Evolutionary conservation across 116 monocot genomes (phyloP).

Genomic region (Posidonia oceanica): DNA sequence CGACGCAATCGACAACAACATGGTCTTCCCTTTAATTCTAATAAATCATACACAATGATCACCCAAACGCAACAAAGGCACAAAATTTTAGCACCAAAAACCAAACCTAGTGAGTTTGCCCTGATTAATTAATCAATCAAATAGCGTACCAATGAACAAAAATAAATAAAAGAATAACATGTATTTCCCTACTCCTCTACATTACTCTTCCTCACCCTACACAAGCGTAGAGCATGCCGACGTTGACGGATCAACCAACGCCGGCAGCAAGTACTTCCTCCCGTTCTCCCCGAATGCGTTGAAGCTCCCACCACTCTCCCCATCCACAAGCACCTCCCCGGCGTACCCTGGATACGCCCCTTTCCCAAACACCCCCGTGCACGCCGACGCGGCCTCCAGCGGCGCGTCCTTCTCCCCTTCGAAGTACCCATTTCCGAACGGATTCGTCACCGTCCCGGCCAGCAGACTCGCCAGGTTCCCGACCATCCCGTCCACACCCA

Average conservation of each 20-base stretch:
- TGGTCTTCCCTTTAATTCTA: not conserved
- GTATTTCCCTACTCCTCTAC: too few species aligned
- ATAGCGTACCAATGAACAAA: too few species aligned
- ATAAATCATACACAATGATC: not conserved
- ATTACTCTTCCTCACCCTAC: conserved; percentile 2
- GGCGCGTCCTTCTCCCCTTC: conserved; percentile 24
- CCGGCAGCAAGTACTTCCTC: conserved; percentile 54
- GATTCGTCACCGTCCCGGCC: conserved; percentile 9
- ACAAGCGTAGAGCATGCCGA: conserved; percentile 39
- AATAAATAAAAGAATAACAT: too few species aligned
- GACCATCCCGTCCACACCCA: conserved; percentile 25
- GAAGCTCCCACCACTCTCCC: conserved; percentile 8
- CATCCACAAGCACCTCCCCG: conserved; percentile 33
- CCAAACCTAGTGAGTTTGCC: not conserved
- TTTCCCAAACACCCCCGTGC: conserved; percentile 18
- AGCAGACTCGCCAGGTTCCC: conserved; percentile 9
- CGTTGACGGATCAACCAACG: conserved; percentile 41
- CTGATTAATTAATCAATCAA: too few species aligned
- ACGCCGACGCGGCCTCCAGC: conserved; percentile 62
- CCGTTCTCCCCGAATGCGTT: conserved; percentile 5
- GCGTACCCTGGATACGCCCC: conserved; percentile 37
- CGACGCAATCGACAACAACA: not conserved
- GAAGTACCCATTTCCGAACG: conserved; percentile 10
- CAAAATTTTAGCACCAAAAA: not conserved
- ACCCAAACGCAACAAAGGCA: not conserved